Conservation (phyloP, 805 yeast species). For the Saccharomycopsis sp. region DNA sequence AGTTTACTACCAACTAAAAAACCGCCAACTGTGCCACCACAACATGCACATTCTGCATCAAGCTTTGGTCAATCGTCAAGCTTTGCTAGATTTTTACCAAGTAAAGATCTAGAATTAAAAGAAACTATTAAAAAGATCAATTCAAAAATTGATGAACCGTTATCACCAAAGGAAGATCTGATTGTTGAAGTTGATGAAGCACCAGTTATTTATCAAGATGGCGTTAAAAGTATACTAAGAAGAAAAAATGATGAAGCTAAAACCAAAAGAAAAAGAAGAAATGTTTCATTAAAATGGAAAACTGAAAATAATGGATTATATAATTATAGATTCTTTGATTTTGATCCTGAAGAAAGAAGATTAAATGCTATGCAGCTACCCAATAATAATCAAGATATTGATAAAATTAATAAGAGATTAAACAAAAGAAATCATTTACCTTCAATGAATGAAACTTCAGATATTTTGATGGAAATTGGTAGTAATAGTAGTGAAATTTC, state of each 20-base stretch:
- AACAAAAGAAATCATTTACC: neutral
- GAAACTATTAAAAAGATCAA: no score
- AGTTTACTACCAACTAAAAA: no score
- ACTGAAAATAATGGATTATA: conserved; percentile 6
- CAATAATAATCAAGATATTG: neutral
- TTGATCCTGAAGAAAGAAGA: conserved; percentile 15
- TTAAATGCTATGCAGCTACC: neutral
- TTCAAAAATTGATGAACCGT: no score
- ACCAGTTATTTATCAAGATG: conserved; percentile 6
- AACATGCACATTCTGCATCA: no score
- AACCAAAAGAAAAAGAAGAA: conserved; percentile 16
- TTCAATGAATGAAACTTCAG: no score
- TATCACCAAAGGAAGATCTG: neutral
- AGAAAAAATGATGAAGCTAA: conserved; percentile 12
- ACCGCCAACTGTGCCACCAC: no score
- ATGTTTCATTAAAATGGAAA: conserved; percentile 14
- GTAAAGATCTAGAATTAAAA: no score
- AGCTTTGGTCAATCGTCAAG: conserved; percentile 7
- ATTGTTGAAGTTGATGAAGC: conserved; percentile 15
- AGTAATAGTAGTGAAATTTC: no score
- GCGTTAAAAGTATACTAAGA: conserved; percentile 15
- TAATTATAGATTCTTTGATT: conserved; percentile 11
- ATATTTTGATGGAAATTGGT: no score
- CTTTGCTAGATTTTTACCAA: conserved; percentile 15
- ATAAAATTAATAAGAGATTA: conserved; percentile 1